Evolutionary conservation across 148 eudicot genomes (phyloP), one percentile per base, ranked within the genome.

Genomic region (Hydrangea macrophylla): DNA sequence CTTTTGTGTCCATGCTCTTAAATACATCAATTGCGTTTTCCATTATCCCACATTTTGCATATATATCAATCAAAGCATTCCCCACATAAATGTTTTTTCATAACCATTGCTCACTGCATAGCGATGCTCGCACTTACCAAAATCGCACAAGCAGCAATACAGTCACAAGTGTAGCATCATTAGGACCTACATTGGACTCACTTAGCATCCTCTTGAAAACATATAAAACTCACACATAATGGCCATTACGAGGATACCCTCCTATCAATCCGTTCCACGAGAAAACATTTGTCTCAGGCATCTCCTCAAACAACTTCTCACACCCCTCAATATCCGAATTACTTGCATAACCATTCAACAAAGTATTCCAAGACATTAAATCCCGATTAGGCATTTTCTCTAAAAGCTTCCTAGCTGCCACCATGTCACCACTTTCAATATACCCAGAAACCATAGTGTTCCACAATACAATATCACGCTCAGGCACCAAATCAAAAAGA

Each of bases 251-350:
- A 54, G 83, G 76, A 66, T 87, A 86, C 22, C 87, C 93, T 70
- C 81, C 81, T 68, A 88, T 86, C 65, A 90, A 71, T 70, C 73
- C 90, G 79, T 90, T 90, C 96, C 96, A 90, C 65, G 93, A 84
- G 71, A 84, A 88, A 7, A 82, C 75, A 81, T 90, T 88, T 75
- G 75, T 88, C 79, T 65, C 76, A 2, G 81, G 83, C 83, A 90
- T 88, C 40, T 75, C 74, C 72, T 84, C 79, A 59, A 90, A 90
- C 45, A 88, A 60, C 2, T 30, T 65, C 67, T 85, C 82, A 58
- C 84, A 84, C 42, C 77, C 83, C 57, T 79, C 81, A 26, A 86
- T 59, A 53, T 85, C 82, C 63, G 84, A 82, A 50, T 69, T 82
- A 39, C 78, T 84, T 0, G 84, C 82, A 77, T 84, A 88, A 32